Evolutionary conservation across 805 yeast species (phyloP), one percentile per base, ranked within the genome.

Genomic region (Saccharomycopsis babjevae): DNA sequence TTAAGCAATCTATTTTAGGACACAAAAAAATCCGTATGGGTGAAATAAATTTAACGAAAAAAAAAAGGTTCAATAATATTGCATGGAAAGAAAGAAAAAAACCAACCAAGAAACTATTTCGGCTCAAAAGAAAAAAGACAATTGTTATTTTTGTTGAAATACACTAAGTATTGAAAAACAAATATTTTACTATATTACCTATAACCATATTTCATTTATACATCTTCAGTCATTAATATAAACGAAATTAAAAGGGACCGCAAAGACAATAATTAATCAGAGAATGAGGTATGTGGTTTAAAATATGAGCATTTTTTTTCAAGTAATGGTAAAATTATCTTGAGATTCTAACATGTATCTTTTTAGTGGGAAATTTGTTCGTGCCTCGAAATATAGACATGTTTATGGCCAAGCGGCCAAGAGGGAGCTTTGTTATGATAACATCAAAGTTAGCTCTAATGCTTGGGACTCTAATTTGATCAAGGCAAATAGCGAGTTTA

Each of bases 401-500:
- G 97, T 94, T 25, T 94, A 81, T 73, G 98, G 98, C 50, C 97
- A 92, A 75, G 83, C 94, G 18, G 78, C 84, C 57, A 75, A 84
- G 76, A 77, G 68, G 62, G 81, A 77, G 63, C 67, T 75, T 38
- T 76, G 76, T 59, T 77, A 75, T 63, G 80, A 77, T 61, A 77
- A 77, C 66, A 66, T 88, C 66, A 85, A 83, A 68, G 82, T 86
- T 61, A 88, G 96, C 66, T 85, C 89, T 70, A 92, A 91, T 70
- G 99, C 98, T 1, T 94, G 97, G 89, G 99, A 94, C 73, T 88
- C 97, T 58, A 93, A 93, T 72, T 78, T 94, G 66, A 81, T 94
- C 66, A 84, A 90, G 73, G 82, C 88, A 65, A 94, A 94, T 71
- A 93, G 97, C 43, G 86, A 87, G 71, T 94, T 83, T 69, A 73